These are phyloP conservation scores for Neurospora terricola DNA, from an alignment of 495 filamentous ascomycete species.

Conservation along the genomic window DNA sequence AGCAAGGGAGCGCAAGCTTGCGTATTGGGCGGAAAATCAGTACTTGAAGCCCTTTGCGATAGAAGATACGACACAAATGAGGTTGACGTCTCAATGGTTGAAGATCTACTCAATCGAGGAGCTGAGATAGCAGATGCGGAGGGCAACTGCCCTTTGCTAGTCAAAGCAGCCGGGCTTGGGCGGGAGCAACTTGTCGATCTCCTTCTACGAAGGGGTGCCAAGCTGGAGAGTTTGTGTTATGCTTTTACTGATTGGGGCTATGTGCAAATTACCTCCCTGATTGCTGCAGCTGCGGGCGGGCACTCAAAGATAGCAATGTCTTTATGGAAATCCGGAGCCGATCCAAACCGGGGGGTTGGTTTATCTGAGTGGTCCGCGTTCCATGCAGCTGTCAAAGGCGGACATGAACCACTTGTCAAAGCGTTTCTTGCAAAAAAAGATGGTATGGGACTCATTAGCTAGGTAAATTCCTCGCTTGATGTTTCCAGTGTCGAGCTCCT, in stretches of 20 bases:
- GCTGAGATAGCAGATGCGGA: not conserved
- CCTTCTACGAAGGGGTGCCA: not conserved
- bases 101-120: not conserved
- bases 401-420: not conserved
- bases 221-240: not conserved
- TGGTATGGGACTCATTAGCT: not conserved
- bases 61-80: not conserved
- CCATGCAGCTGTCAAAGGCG: not conserved
- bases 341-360: not conserved
- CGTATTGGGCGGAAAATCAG: not conserved
- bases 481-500: not conserved
- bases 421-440: not conserved
- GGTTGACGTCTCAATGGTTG: not conserved
- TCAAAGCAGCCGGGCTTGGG: not conserved
- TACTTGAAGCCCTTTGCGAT: not conserved
- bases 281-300: not conserved
- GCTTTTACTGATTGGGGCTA: too few species aligned
- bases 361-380: not conserved
- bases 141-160: not conserved
- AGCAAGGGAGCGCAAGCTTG: not conserved
- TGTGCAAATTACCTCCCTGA: too few species aligned
- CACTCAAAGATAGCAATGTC: not conserved
- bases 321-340: not conserved
- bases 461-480: accelerated
- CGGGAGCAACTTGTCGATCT: not conserved